These are phyloP conservation scores for Fusarium nodosum DNA, from an alignment of 2,329 filamentous ascomycete genomes.

Conservation along the genomic window DNA sequence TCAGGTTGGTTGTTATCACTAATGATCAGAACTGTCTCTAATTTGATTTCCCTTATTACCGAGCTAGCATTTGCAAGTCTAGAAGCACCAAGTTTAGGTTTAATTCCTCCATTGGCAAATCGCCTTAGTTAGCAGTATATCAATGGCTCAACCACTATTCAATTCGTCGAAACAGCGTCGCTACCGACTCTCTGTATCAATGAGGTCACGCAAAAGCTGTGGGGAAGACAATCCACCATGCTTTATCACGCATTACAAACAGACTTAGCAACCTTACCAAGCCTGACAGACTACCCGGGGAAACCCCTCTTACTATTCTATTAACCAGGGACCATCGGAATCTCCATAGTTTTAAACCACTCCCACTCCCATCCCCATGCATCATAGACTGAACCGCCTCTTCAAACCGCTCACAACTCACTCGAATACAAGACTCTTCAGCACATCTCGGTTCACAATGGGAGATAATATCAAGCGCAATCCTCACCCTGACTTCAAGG, in stretches of 20 bases:
- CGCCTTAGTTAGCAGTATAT: not conserved
- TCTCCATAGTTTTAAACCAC: slow-evolving; percentile 25
- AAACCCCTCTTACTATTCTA: slow-evolving; percentile 12
- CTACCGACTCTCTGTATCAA: slow-evolving; percentile 23
- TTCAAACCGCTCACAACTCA: slow-evolving; percentile 22
- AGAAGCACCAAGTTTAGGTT: not conserved
- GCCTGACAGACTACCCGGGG: slow-evolving; percentile 10
- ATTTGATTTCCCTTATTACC: not conserved
- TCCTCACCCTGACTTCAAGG: slow-evolving; percentile 77
- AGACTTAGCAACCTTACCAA: slow-evolving; percentile 18
- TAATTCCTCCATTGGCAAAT: not conserved
- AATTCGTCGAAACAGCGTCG: not conserved
- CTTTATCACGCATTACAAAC: slow-evolving; percentile 43
- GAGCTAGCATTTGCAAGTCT: too few relatives aligned
- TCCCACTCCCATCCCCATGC: slow-evolving; percentile 8
- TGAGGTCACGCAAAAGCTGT: slow-evolving; percentile 25
- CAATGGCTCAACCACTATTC: not conserved
- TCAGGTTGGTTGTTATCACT: not conserved
- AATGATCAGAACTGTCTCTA: not conserved
- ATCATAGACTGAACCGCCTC: slow-evolving; percentile 2
- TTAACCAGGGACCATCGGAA: not conserved
- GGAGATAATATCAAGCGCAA: slow-evolving; percentile 66
- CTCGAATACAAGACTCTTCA: slow-evolving; percentile 12
- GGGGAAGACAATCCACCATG: slow-evolving; percentile 33
- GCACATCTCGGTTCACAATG: slow-evolving; percentile 45